Evolutionary conservation across 2,329 filamentous ascomycete genomes (phyloP), one percentile per base, ranked within the genome.

Genomic region (Aspergillus sp.): DNA sequence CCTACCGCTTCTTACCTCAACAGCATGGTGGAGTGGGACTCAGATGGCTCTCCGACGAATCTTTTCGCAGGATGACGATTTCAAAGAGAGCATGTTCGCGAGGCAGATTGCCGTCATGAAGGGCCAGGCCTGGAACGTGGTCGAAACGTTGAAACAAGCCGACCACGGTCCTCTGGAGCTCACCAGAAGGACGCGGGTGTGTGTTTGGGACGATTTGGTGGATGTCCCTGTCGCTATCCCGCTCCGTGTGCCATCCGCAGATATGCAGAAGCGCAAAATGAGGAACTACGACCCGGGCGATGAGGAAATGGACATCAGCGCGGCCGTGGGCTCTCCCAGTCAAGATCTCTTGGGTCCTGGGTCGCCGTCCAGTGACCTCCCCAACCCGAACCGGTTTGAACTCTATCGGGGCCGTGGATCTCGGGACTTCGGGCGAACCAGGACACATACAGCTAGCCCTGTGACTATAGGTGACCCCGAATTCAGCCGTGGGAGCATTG

Each of bases 31-130:
- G 91, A 84, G 80, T 43, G 86, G 95, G 48, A 98, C 91, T 3
- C 86, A 93, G 50, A 68, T 85, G 38, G 83, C 86, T 14, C 68
- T 98, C 24, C 83, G 91, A 33, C 75, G 78, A 40, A 80, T 95
- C 28, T 98, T 98, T 57, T 80, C 85, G 44, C 77, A 93, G 54
- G 91, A 98, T 58, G 78, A 81, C 2, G 91, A 98, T 61, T 98
- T 98, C 60, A 86, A 96, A 57, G 91, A 98, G 64, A 82, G 85
- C 61, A 98, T 98, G 91, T 98, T 94, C 63, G 86, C 86, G n/a
- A 79, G 85, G 45, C 91, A 98, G 54, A 93, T 98, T 40, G 89
- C 91, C 1, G 91, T 98, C 37, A 94, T 98, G 86, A 98, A 98
- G 62, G 91, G 91, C 8, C 91, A 98, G 56, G 91, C 91, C 1